Percentiles rank a stretch among this genome's conserved stretches.
Conservation (phyloP, 1,139 yeast species). For the Hanseniaspora sp. region DNA sequence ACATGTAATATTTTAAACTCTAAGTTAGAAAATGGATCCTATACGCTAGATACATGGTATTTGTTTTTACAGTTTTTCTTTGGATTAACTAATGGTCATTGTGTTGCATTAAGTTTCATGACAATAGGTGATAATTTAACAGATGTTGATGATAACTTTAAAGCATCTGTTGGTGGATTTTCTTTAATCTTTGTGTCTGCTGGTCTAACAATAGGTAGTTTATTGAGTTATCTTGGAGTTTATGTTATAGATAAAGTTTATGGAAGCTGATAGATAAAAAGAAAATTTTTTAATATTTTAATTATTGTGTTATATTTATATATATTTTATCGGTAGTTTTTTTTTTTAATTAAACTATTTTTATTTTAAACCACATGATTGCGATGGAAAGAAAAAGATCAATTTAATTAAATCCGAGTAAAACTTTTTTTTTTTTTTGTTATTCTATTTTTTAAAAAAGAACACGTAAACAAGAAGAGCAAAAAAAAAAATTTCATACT, state of each 20-base stretch:
- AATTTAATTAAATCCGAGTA: too few species aligned
- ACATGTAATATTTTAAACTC: constrained; percentile 41
- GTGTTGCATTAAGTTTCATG: constrained; percentile 74
- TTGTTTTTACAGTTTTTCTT: constrained; percentile 58
- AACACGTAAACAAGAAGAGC: too few species aligned
- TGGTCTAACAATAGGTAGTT: constrained; percentile 68
- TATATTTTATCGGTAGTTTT: not conserved
- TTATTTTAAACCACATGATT: too few species aligned
- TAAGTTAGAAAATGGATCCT: constrained; percentile 30
- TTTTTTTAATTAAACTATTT: not conserved
- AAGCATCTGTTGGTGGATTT: constrained; percentile 90
- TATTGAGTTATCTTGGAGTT: constrained; percentile 60
- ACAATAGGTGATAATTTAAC: constrained; percentile 51
- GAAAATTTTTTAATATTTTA: not conserved
- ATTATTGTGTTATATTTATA: not conserved
- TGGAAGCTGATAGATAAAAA: not conserved
- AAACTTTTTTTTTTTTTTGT: too few species aligned
- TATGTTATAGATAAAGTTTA: constrained; percentile 17
- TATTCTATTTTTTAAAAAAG: too few species aligned
- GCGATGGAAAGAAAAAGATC: too few species aligned
- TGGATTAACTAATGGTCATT: constrained; percentile 82
- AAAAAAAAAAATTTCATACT: too few species aligned
- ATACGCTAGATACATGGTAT: constrained; percentile 57
- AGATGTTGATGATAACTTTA: constrained; percentile 48
- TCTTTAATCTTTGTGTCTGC: constrained; percentile 64